phyloP scores from a whole-genome alignment of 345 rosid genomes.

The Bruguiera gymnorhiza region DNA sequence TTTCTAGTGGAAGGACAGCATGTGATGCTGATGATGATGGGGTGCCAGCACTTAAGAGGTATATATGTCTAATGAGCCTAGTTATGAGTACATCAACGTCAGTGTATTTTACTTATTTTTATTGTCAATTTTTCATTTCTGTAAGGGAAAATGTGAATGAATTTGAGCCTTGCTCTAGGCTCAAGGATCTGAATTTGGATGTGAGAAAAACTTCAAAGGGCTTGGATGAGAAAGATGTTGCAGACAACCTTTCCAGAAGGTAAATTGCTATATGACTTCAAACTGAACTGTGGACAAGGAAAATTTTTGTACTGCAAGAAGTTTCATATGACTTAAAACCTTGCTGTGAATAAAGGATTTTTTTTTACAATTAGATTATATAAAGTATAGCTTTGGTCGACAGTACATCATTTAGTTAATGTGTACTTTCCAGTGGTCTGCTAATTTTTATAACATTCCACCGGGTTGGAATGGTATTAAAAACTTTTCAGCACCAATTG shows the following conservation, averaged over 20 bases:
- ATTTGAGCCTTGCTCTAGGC: constrained; percentile 73
- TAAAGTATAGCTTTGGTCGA: too few species aligned
- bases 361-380: too few species aligned
- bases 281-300: neutral
- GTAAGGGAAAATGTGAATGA: constrained; percentile 43
- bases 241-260: constrained; percentile 38
- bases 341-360: too few species aligned
- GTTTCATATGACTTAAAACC: too few species aligned
- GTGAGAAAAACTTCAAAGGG: constrained; percentile 45
- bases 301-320: constrained; percentile 1
- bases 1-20: constrained; percentile 28
- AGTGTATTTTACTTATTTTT: constrained; percentile 3
- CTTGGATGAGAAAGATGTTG: constrained; percentile 28
- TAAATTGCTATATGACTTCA: constrained; percentile 14
- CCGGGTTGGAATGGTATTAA: neutral
- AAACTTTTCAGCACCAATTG: neutral
- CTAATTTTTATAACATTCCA: too few species aligned
- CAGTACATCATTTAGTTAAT: too few species aligned
- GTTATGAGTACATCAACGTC: neutral
- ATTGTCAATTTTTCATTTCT: constrained; percentile 12
- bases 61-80: constrained; percentile 16
- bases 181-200: constrained; percentile 70
- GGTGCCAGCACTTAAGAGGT: constrained; percentile 45
- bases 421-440: too few species aligned
- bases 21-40: constrained; percentile 31